Evolutionary conservation across 1,284 basidiomycete species (phyloP).

Genomic region (Malassezia sympodialis): DNA sequence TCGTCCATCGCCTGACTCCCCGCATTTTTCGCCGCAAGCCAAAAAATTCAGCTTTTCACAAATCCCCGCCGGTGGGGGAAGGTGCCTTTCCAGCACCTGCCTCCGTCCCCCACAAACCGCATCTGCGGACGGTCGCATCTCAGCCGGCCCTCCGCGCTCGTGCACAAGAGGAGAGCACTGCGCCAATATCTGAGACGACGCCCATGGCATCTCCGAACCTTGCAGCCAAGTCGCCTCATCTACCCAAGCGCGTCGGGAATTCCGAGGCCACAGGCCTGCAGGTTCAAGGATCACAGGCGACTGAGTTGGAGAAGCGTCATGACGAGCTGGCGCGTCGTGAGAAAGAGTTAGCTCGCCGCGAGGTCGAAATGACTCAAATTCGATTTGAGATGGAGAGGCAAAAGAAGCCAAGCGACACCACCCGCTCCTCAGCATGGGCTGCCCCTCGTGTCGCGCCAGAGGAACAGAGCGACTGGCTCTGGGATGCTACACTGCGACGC

Average conservation of each 20-base stretch:
- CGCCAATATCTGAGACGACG: neutral
- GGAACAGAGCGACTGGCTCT: conserved; percentile 1
- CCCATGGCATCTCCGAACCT: neutral
- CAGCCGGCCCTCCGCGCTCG: neutral
- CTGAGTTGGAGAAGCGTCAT: neutral
- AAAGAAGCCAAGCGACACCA: neutral
- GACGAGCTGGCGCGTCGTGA: neutral
- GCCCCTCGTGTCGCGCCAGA: neutral
- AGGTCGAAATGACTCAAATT: neutral
- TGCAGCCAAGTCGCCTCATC: neutral
- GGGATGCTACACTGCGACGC: neutral
- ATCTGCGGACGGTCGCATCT: neutral
- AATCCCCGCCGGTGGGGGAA: neutral
- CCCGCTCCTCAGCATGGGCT: neutral
- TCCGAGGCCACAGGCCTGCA: neutral
- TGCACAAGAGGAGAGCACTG: neutral
- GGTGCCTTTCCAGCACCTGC: neutral
- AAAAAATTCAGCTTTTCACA: neutral
- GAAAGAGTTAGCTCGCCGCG: neutral
- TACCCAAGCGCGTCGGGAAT: neutral
- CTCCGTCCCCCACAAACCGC: neutral
- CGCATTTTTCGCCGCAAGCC: neutral
- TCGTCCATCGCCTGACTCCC: conserved; percentile 1
- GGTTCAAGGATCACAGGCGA: neutral
- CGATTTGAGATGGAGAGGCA: neutral